Base-by-base conservation (phyloP, 2,329 filamentous ascomycete genomes). In the Purpureocillium lavendulum region DNA sequence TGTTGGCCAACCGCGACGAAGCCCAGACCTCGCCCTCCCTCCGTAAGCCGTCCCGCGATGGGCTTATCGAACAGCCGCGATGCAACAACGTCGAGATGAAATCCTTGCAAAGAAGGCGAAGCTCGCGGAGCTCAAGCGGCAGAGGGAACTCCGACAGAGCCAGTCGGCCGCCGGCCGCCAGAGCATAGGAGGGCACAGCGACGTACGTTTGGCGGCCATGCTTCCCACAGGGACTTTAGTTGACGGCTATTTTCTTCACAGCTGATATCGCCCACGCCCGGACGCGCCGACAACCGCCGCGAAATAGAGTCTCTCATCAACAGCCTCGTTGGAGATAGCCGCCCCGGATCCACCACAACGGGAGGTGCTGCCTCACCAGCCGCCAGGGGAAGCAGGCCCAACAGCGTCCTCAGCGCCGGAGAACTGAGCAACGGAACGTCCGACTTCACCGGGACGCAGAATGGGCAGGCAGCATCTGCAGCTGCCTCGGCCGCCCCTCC, bases 51-150 rank as follows among this genome's bases (percentile, higher is more conserved):
- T 61, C 63, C 59, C 64, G 68, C 59, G 42, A 75, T 75, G 72
- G 66, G 69, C 62, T 55, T 62, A 54, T 57, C 53, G 53, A 59
- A 51, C 56, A 46, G 56, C 45, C 62, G 66, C 56, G 50, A 82
- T 83, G 72, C 79, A 83, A 67, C 82, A 89, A 73, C 84, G 89
- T 54, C 84, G 87, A 70, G 88, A 95, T 71, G 92, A 98, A 71
- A 95, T 98, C 52, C 71, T 92, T 53, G 89, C 88, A 51, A 98
- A 98, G 70, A 90, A 87, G 71, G 90, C 89, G 47, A 96, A 92
- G 72, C 87, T 98, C 54, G 89, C 87, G 36, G 92, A 97, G 73
- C 76, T 98, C 49, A 96, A 95, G 69, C 80, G 86, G 46, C 88
- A 96, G 67, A 79, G 92, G 53, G 88, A 94, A 61, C 69, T 90